phyloP scores from a whole-genome alignment of 2,329 filamentous ascomycete genomes.

The Pyrenophora seminiperda region DNA sequence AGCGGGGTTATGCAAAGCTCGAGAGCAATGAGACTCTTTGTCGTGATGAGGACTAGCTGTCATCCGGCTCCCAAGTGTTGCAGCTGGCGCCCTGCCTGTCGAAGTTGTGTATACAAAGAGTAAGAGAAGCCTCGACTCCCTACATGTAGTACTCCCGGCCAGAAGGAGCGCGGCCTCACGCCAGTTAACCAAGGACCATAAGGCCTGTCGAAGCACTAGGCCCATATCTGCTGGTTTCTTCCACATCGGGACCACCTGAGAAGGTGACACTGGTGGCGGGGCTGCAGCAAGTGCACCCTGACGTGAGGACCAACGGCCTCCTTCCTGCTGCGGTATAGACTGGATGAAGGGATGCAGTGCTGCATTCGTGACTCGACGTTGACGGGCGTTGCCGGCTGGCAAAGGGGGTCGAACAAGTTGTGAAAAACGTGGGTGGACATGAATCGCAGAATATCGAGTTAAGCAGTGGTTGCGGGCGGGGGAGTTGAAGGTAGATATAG shows the following conservation, averaged over 20 bases:
- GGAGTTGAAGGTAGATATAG: background rate
- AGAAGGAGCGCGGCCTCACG: constrained; percentile 26
- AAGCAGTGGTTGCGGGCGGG: background rate
- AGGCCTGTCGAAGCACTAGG: constrained; percentile 29
- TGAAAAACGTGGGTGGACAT: too few species aligned
- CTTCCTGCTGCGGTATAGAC: background rate
- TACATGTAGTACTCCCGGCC: constrained; percentile 22
- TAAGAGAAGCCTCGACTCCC: constrained; percentile 17
- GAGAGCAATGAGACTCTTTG: background rate
- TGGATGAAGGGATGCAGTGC: background rate
- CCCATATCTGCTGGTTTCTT: constrained; percentile 37
- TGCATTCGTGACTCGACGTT: too few species aligned
- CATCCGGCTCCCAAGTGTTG: background rate
- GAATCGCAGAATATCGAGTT: too few species aligned
- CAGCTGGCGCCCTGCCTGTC: background rate
- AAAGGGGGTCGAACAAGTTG: too few species aligned
- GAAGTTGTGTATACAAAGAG: constrained; percentile 6
- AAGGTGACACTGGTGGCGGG: constrained; percentile 35
- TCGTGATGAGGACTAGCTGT: background rate
- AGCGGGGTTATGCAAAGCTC: constrained; percentile 2
- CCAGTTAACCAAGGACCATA: constrained; percentile 32
- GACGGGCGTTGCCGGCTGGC: too few species aligned
- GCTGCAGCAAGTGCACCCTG: constrained; percentile 26
- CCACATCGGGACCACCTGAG: constrained; percentile 28
- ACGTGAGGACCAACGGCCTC: constrained; percentile 19